These are phyloP conservation scores for Lolium perenne DNA, from an alignment of 176 grass and related monocot genomes.

Conservation along the genomic window DNA sequence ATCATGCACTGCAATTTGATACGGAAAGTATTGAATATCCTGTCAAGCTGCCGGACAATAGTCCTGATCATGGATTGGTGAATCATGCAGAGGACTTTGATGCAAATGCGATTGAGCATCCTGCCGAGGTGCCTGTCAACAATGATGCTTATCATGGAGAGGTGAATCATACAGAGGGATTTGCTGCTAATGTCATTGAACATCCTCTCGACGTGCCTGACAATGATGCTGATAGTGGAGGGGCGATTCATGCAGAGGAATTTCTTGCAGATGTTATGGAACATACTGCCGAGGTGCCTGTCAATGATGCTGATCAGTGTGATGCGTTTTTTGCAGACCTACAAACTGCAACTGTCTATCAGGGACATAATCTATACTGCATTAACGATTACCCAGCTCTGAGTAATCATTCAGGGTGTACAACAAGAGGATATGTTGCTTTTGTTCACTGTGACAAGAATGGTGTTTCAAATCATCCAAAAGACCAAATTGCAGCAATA, in stretches of 20 bases:
- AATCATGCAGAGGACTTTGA: too few relatives aligned
- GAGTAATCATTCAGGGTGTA: slow-evolving; percentile 19
- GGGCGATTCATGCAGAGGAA: too few relatives aligned
- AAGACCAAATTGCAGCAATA: too few relatives aligned
- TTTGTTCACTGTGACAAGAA: slow-evolving; percentile 32
- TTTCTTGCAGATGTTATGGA: too few relatives aligned
- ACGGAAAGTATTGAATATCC: too few relatives aligned
- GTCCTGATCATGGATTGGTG: too few relatives aligned
- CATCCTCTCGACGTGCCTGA: background rate
- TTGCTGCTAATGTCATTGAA: background rate
- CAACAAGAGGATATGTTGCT: slow-evolving; percentile 30
- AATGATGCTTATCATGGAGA: too few relatives aligned
- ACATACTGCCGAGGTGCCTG: too few relatives aligned
- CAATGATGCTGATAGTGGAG: background rate
- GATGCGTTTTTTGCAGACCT: background rate
- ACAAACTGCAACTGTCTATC: background rate
- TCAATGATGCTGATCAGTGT: background rate
- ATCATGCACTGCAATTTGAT: too few relatives aligned
- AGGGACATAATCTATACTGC: background rate
- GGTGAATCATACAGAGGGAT: background rate
- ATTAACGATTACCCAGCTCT: slow-evolving; percentile 12
- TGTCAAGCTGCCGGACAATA: too few relatives aligned
- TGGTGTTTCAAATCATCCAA: background rate
- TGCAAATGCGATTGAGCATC: too few relatives aligned
- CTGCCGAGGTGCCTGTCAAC: too few relatives aligned